Base-by-base conservation (phyloP, 1,284 basidiomycete genomes). In the Bjerkandera adusta region DNA sequence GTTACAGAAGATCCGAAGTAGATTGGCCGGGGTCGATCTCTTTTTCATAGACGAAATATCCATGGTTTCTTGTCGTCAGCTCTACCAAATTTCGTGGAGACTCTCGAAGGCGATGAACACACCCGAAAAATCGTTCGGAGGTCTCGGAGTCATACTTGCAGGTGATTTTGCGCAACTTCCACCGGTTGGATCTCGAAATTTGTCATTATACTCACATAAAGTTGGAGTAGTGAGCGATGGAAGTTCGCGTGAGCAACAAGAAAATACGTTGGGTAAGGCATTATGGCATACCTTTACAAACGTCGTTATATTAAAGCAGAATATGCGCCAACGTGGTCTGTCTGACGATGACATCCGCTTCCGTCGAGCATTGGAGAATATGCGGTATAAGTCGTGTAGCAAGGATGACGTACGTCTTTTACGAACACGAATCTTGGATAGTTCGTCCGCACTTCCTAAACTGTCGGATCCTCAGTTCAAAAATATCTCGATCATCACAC, bases 221-320 rank as follows among this genome's bases (percentile, higher is more conserved):
- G 50, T 62, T 5, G 51, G 44, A 3, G 15, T 33, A 6, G 26
- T 27, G 13, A 29, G 36, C 18, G 47, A 39, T 37, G 16, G 26
- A 15, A 22, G 27, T n/a, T 47, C 40, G 25, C 7, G 22, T 7
- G 39, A 18, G 10, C 36, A 55, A 22, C 64, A 70, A 57, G 49
- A 65, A 41, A 42, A 40, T 26, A 33, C 55, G 1, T 53, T 71
- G 20, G 66, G 69, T 1, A 65, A 66, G 36, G 55, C 59, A 1
- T 30, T 67, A 7, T 71, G 66, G 68, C 67, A 67, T 47, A 57
- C 64, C 35, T 53, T 69, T 6, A 67, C 56, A 1, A 62, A 53
- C 11, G 65, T 70, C 2, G 65, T 71, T 0, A 64, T 70, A 10
- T 45, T 70, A 1, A 20, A 57, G 7, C 15, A 68, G 45, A 71